Percentiles rank a stretch among this genome's conserved stretches.
Evolutionary conservation across 306 rosid species (phyloP).

Genomic region (Vigna radiata): DNA sequence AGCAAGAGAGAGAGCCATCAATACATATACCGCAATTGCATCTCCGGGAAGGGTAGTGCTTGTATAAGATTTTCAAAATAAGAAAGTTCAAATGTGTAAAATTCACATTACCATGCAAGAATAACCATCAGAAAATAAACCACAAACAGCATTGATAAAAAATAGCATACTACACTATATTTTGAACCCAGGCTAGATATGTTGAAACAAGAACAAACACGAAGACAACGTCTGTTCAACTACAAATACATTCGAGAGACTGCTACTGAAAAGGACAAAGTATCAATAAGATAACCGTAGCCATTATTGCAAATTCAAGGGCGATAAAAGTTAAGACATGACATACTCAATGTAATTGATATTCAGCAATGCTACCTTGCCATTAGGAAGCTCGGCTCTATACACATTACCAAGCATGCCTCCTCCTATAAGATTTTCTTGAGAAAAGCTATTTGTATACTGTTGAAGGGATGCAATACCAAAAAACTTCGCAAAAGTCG

Average conservation of each 20-base stretch:
- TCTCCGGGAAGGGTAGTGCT: background rate
- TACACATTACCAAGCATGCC: conserved; percentile 96
- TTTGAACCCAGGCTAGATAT: conserved; percentile 16
- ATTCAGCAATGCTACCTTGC: conserved; percentile 72
- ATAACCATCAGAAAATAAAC: conserved; percentile 17
- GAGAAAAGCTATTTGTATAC: conserved; percentile 93
- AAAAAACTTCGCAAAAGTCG: conserved; percentile 70
- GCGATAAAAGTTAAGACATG: conserved; percentile 27
- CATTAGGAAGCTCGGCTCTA: conserved; percentile 88
- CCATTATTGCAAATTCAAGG: conserved; percentile 12
- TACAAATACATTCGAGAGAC: conserved; percentile 24
- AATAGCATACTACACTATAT: background rate
- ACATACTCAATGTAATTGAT: conserved; percentile 36
- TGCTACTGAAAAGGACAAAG: background rate
- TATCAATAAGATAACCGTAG: background rate
- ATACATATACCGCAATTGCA: conserved; percentile 7
- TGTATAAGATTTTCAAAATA: background rate
- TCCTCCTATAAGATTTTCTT: conserved; percentile 79
- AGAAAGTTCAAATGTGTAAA: conserved; percentile 10
- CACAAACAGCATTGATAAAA: background rate
- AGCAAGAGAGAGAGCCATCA: conserved; percentile 9
- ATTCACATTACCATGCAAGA: conserved; percentile 30
- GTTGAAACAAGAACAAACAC: conserved; percentile 24
- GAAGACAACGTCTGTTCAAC: conserved; percentile 24
- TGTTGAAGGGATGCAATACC: conserved; percentile 94